Percentiles rank a stretch among this genome's conserved stretches.
Conservation (phyloP, 2,329 filamentous ascomycete species). For the Trichophyton mentagrophytes region DNA sequence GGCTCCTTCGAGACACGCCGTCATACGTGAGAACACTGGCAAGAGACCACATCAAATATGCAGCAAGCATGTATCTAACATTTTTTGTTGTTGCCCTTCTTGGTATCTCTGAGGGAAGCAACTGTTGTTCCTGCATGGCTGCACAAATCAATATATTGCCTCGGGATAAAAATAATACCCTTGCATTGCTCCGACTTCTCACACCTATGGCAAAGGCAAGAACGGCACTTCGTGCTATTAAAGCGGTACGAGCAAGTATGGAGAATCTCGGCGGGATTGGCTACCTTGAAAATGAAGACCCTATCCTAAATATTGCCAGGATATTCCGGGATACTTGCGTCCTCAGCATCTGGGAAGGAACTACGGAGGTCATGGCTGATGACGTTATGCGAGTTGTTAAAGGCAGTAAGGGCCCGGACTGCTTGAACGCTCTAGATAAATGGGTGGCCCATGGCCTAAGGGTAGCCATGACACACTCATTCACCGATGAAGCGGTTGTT, state of each 20-base stretch:
- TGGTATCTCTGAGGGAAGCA: conserved; percentile 22
- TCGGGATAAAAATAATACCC: conserved; percentile 11
- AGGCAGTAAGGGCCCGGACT: conserved; percentile 14
- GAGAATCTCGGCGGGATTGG: conserved; percentile 23
- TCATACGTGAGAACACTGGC: conserved; percentile 31
- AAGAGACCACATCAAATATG: conserved; percentile 28
- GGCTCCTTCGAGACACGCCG: conserved; percentile 27
- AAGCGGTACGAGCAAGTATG: conserved; percentile 20
- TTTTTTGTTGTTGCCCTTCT: conserved; percentile 27
- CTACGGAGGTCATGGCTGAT: conserved; percentile 53
- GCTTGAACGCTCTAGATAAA: conserved; percentile 19
- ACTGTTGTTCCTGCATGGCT: conserved; percentile 11
- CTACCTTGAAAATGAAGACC: conserved; percentile 32
- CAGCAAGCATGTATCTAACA: conserved; percentile 25
- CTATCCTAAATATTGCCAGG: conserved; percentile 52
- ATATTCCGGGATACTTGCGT: conserved; percentile 54
- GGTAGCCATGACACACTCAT: conserved; percentile 36
- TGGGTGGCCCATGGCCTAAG: conserved; percentile 37
- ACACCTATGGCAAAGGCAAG: conserved; percentile 25
- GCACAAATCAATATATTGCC: conserved; percentile 16
- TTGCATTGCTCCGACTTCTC: conserved; percentile 21
- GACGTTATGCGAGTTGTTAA: conserved; percentile 36
- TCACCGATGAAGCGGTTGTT: conserved; percentile 28
- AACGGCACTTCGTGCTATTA: conserved; percentile 16
- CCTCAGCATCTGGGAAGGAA: conserved; percentile 57